Percentiles rank a stretch among this genome's conserved stretches.
phyloP scores from a whole-genome alignment of 768 basidiomycete genomes.

The Grammothele lineata region DNA sequence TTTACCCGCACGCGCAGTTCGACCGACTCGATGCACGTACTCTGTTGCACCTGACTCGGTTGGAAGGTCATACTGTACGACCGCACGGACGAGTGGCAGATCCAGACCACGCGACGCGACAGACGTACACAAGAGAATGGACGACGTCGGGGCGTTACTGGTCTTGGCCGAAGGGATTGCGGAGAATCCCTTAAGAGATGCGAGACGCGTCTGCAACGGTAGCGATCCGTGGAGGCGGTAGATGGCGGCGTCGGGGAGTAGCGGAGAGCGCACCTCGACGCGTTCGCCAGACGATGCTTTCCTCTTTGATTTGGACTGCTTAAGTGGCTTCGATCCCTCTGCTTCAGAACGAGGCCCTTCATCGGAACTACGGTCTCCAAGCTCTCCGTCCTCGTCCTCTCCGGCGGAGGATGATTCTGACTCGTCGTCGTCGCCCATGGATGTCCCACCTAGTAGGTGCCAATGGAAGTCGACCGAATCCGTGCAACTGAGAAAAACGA shows the following conservation, averaged over 20 bases:
- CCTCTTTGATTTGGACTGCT: constrained; percentile 18
- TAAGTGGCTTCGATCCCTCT: constrained; percentile 22
- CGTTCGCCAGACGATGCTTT: constrained; percentile 30
- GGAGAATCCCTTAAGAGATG: constrained; percentile 82
- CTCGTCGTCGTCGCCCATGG: constrained; percentile 46
- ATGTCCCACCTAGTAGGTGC: constrained; percentile 69
- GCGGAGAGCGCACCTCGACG: constrained; percentile 60
- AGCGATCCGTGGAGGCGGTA: constrained; percentile 94
- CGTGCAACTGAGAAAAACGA: constrained; percentile 95
- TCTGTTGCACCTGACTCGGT: constrained; percentile 96
- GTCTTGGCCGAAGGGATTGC: constrained; percentile 31
- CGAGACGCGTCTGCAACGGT: constrained; percentile 71
- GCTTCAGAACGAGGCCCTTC: constrained; percentile 9
- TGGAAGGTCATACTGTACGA: constrained; percentile 95
- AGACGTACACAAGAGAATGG: constrained; percentile 90
- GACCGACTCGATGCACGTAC: constrained; percentile 94
- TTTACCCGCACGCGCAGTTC: constrained; percentile 94
- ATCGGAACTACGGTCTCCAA: too few species aligned
- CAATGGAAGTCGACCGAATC: constrained; percentile 99
- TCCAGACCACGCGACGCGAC: constrained; percentile 99
- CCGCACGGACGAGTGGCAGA: constrained; percentile 88
- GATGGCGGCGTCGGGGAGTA: constrained; percentile 78
- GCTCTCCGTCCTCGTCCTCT: constrained; percentile 4
- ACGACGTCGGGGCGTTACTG: constrained; percentile 30
- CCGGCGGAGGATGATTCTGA: constrained; percentile 3